These are phyloP conservation scores for Turritis glabra DNA, from an alignment of 345 rosid species.

Conservation along the genomic window DNA sequence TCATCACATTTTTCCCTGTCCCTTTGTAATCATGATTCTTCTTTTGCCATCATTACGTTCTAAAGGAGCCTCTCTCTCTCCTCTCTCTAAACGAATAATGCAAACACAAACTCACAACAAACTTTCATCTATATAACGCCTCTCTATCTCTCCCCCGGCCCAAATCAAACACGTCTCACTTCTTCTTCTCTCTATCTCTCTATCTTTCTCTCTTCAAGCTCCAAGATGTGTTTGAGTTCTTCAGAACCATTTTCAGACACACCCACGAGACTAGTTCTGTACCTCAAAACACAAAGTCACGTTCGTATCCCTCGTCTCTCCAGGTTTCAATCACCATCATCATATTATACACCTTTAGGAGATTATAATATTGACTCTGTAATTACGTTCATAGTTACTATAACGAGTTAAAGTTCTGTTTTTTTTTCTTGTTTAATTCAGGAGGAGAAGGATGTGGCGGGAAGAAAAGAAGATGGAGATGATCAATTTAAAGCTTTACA, in stretches of 20 bases:
- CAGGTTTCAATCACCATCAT: constrained; percentile 15
- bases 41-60: constrained; percentile 62
- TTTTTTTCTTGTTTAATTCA: background rate
- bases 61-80: constrained; percentile 40
- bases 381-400: background rate
- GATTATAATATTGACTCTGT: background rate
- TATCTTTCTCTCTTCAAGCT: constrained; percentile 5
- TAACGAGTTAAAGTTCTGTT: background rate
- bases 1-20: constrained; percentile 47
- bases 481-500: constrained; percentile 60
- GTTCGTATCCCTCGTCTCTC: constrained; percentile 19
- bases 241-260: constrained; percentile 34
- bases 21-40: constrained; percentile 70
- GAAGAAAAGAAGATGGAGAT: constrained; percentile 50
- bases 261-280: constrained; percentile 32
- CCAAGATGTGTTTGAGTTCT: constrained; percentile 39
- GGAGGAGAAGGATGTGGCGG: constrained; percentile 39
- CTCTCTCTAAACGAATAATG: constrained; percentile 31
- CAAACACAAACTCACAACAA: constrained; percentile 27
- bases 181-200: background rate
- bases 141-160: constrained; percentile 16
- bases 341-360: background rate
- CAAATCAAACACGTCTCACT: constrained; percentile 14
- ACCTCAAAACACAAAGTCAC: constrained; percentile 19
- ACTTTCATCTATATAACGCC: constrained; percentile 30